Evolutionary conservation across 2,329 filamentous ascomycete species (phyloP).

Genomic region (Hypoxylon sp.): DNA sequence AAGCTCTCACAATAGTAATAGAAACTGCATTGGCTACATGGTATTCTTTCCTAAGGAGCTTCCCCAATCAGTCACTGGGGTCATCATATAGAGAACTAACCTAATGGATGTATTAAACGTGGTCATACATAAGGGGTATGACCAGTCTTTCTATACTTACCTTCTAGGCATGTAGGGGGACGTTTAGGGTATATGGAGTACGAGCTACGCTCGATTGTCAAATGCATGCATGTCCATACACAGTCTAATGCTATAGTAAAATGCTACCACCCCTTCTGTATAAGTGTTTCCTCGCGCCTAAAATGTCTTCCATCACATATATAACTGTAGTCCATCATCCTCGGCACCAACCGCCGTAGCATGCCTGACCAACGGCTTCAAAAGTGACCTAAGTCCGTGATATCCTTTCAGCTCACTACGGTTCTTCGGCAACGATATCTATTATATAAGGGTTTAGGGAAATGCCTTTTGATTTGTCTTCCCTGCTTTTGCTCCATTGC

Average conservation of each 20-base stretch:
- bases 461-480: slow-evolving; percentile 14
- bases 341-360: not conserved
- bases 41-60: not conserved
- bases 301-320: not conserved
- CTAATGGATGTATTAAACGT: not conserved
- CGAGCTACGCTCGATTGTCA: not conserved
- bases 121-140: not conserved
- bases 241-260: not conserved
- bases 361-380: not conserved
- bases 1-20: not conserved
- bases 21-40: slow-evolving; percentile 3
- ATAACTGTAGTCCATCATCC: not conserved
- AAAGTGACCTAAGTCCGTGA: not conserved
- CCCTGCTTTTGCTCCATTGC: not conserved
- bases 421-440: not conserved
- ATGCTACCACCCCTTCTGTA: not conserved
- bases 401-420: not conserved
- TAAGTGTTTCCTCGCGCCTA: not conserved
- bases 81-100: not conserved
- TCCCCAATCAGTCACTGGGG: not conserved
- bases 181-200: not conserved
- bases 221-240: not conserved
- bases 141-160: not conserved
- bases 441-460: slow-evolving; percentile 3
- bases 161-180: not conserved